Evolutionary conservation across 23 red algal species (phyloP), one percentile per base, ranked within the genome.

Genomic region (Pyropia haitanensis): DNA sequence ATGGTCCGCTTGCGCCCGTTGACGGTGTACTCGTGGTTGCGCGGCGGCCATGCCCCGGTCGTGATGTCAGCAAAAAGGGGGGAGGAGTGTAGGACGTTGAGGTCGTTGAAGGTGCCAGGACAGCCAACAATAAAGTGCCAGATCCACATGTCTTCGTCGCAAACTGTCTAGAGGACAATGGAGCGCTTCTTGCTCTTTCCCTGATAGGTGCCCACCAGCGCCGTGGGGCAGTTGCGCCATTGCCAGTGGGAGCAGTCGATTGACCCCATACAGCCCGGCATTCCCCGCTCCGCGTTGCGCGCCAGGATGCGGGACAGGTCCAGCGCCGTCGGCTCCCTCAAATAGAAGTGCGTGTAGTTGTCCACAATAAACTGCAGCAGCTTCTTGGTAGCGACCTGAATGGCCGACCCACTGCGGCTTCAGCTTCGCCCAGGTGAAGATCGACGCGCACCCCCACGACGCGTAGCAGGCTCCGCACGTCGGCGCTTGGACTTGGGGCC

Each of bases 71-170:
- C 5, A 13, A 64, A n/a, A 44, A 28, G 48, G 27, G 1, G 2
- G 24, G 57, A 64, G 0, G 18, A 31, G 46, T 76, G 54, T 15
- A 76, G 18, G 22, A 76, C 52, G 32, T 76, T 76, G 27, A 64
- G 27, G 49, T 76, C 72, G 26, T 66, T 76, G 9, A 76, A 26
- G 15, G 28, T 49, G 39, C 1, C 60, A 34, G 58, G 72, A n/a
- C 26, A 21, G n/a, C 72, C 2, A 62, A 76, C 5, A 23, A 21
- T 1, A 0, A 0, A 32, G 39, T 64, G 58, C 72, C 29, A 76
- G 20, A 76, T 76, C 59, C 72, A 76, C 13, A 76, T 20, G 3
- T 76, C 72, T 39, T 58, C 58, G 0, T 76, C 72, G n/a, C 14
- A 29, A 2, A 64, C 1, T 27, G 72, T 0, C 2, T 76, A 51